These are phyloP conservation scores for Chenopodium suecicum DNA, from an alignment of 148 eudicot genomes.

Conservation along the genomic window DNA sequence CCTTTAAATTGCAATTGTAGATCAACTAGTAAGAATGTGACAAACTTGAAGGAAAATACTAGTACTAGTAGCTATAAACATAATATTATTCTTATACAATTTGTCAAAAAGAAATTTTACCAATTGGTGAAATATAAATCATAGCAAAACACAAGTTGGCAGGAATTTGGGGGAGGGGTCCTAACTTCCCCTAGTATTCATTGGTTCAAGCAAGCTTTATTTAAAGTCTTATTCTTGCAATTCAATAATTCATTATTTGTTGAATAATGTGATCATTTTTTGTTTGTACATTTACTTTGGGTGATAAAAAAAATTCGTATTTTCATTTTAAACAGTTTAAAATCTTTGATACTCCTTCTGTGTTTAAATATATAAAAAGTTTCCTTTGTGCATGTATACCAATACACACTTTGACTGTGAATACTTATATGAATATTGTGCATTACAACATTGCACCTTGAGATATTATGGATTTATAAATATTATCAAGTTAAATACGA, in stretches of 20 bases:
- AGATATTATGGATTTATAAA: too few species aligned
- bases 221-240: not conserved
- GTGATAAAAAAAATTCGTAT: too few species aligned
- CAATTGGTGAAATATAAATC: not conserved
- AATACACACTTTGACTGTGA: too few species aligned
- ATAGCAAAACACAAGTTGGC: conserved; percentile 18
- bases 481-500: too few species aligned
- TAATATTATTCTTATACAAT: conserved; percentile 16
- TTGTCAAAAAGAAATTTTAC: conserved; percentile 21
- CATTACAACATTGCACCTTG: too few species aligned
- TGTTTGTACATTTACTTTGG: too few species aligned
- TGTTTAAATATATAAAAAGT: too few species aligned
- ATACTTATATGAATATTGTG: too few species aligned
- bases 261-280: not conserved
- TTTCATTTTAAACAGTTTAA: too few species aligned
- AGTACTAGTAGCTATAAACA: not conserved
- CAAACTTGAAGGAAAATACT: not conserved
- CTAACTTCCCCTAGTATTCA: not conserved
- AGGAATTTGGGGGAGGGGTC: not conserved
- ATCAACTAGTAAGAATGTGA: conserved; percentile 2
- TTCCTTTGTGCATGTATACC: too few species aligned
- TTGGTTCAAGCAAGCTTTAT: not conserved
- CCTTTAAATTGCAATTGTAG: not conserved
- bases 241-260: not conserved
- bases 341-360: too few species aligned